Evolutionary conservation across 2,329 filamentous ascomycete species (phyloP), one percentile per base, ranked within the genome.

Genomic region (Claviceps sp.): DNA sequence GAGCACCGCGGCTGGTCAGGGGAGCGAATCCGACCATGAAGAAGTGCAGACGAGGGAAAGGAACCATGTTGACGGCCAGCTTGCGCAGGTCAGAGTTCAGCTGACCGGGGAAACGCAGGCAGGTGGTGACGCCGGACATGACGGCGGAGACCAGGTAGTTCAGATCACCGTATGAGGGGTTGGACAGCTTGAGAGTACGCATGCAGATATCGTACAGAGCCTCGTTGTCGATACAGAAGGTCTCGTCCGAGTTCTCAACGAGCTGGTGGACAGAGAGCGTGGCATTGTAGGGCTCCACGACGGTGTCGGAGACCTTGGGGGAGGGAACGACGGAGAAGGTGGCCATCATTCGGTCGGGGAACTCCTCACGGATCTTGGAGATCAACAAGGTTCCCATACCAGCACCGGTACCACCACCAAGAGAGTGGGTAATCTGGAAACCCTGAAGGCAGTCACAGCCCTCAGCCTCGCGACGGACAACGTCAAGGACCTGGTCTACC

Each of bases 1-100:
- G 74, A 61, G 90, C 85, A 65, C 75, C 75, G 58, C 75, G 75
- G 72, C 88, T 94, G 72, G 93, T 97, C 67, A 98, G 82, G 69
- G 93, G 93, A 73, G 93, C 91, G 71, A 97, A 98, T 72, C 93
- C 93, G 70, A 98, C 91, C 93, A 97, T 98, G 85, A 98, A 98
- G 85, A 98, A 98, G 78, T 98, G 93, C 59, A 98, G 89, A 89
- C 93, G 93, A 63, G 93, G 93, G 87, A 98, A 98, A 56, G 93
- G 93, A 75, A 98, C 93, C 81, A 98, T 97, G 88, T 97, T 97
- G 75, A 97, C 93, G 63, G 93, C 93, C 67, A 97, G 78, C 82
- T 98, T 98, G 78, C 93, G 89, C 62, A 98, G 87, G 72, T 98
- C 93, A 68, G 93, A 97, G 87, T 98, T 98, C 63, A 98, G 85